Conservation (phyloP, 345 rosid species). For the Lepidium sativum region DNA sequence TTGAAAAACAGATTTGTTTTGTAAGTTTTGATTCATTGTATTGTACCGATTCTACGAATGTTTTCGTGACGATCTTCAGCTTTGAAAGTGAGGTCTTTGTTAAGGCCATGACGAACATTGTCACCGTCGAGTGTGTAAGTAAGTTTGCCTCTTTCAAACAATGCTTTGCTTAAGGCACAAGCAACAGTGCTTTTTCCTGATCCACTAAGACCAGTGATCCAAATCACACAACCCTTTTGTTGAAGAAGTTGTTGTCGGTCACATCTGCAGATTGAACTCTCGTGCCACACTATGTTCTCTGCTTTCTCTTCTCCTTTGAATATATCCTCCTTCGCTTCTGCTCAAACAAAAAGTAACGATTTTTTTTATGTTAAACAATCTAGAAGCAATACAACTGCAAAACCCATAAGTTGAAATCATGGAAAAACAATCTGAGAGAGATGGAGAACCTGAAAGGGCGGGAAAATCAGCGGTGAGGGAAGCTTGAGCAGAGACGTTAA, state of each 20-base stretch:
- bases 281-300: conserved; percentile 67
- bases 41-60: conserved; percentile 61
- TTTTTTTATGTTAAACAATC: too few relatives aligned
- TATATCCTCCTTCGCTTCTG: conserved; percentile 25
- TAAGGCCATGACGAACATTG: conserved; percentile 74
- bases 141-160: conserved; percentile 59
- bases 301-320: conserved; percentile 28
- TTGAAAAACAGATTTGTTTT: too few relatives aligned
- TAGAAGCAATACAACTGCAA: too few relatives aligned
- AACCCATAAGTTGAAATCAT: neutral
- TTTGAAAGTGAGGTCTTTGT: conserved; percentile 58
- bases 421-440: neutral
- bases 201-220: conserved; percentile 85
- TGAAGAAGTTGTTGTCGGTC: conserved; percentile 62
- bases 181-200: conserved; percentile 93
- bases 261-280: conserved; percentile 50
- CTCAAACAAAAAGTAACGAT: neutral
- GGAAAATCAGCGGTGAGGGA: conserved; percentile 28
- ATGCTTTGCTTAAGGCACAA: conserved; percentile 50
- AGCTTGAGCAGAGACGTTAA: conserved; percentile 35
- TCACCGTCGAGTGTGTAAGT: conserved; percentile 75
- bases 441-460: conserved; percentile 27
- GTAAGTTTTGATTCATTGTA: neutral
- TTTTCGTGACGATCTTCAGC: conserved; percentile 70
- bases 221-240: conserved; percentile 80